phyloP scores from a whole-genome alignment of 495 filamentous ascomycete species.

The Penicillium verhagenii region DNA sequence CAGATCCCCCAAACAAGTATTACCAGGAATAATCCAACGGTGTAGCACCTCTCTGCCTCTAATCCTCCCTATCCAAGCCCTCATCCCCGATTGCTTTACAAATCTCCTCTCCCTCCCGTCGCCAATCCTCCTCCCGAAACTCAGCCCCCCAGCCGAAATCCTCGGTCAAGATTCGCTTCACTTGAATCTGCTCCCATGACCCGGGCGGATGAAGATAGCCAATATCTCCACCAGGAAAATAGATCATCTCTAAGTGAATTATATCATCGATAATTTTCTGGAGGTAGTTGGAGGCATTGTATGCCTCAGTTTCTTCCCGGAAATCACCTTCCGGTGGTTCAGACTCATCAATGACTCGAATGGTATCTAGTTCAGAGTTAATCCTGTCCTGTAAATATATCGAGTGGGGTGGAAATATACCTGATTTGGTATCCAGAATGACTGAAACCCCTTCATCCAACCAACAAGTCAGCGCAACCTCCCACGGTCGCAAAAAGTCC shows the following conservation, averaged over 20 bases:
- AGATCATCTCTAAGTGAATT: background rate
- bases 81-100: background rate
- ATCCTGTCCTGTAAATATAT: too few relatives aligned
- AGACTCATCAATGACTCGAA: conserved; percentile 2
- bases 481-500: conserved; percentile 6
- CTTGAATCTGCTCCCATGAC: conserved; percentile 1
- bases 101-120: conserved; percentile 2
- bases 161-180: conserved; percentile 1
- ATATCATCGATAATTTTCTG: conserved; percentile 4
- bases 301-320: background rate
- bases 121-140: conserved; percentile 5
- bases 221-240: background rate
- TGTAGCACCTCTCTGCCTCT: background rate
- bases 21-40: too few relatives aligned
- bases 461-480: conserved; percentile 4
- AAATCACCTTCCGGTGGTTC: conserved; percentile 1
- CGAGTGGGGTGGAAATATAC: background rate
- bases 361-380: background rate
- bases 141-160: conserved; percentile 3
- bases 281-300: conserved; percentile 1
- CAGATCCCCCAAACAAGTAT: too few relatives aligned
- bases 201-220: background rate
- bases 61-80: background rate
- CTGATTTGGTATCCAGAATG: conserved; percentile 2
- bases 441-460: conserved; percentile 4